Evolutionary conservation across 2,329 filamentous ascomycete species (phyloP), one percentile per base, ranked within the genome.

Genomic region (Botryotinia convoluta): DNA sequence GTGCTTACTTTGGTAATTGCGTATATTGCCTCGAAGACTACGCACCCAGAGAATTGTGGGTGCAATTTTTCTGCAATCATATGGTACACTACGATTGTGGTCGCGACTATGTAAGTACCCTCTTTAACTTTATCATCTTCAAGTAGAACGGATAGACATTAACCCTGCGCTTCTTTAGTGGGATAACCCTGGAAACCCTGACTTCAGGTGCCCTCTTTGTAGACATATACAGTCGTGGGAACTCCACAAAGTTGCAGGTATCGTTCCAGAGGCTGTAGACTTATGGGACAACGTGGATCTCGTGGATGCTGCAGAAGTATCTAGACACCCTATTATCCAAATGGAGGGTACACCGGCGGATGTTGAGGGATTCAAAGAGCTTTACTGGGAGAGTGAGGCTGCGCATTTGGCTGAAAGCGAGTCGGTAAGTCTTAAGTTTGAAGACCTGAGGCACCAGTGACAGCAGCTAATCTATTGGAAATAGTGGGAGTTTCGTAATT

Each of bases 1-100:
- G 61, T 29, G 14, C 45, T 44, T 71, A 57, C 42, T 51, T 65
- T 12, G 64, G 62, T 12, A 63, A 32, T 18, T 77, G 74, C 29
- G 32, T 48, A 4, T 74, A 75, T 20, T 77, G 76, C 59, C 14
- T 44, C 0, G 61, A 74, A 20, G 63, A 62, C 4, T 76, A 69
- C 42, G n/a, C 37, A 44, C 18, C 62, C 1, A 39, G 37, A 42
- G 44, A 70, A 4, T 51, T 57, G 12, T 57, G 76, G 26, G 57
- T 70, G 4, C 64, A 62, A 16, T 74, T 77, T 20, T 74, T 76
- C 57, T 77, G 76, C 42, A 39, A 72, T 20, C 76, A 77, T n/a
- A 26, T 72, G n/a, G 72, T 73, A 18, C 76, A 77, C 48, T 73
- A 72, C 60, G 16, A 48, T 8, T 77, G 76, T 57, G 71, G 72